phyloP scores from a whole-genome alignment of 1,284 basidiomycete species.

The Ganoderma meredithae region DNA sequence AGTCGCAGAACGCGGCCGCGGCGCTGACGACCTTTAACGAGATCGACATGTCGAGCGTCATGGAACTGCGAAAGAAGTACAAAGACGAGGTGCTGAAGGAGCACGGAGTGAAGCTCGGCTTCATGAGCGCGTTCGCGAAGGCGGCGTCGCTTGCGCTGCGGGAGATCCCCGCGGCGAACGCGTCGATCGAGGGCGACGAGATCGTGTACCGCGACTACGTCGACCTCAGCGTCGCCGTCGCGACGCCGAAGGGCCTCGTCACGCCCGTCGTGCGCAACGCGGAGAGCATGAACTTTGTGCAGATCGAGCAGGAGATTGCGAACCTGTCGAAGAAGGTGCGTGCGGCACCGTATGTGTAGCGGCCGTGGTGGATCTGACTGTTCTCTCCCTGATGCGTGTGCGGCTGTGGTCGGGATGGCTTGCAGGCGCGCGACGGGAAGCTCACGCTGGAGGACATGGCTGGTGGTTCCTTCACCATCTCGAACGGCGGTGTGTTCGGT shows the following conservation, averaged over 20 bases:
- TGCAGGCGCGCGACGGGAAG: constrained; percentile 91
- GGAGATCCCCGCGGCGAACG: constrained; percentile 96
- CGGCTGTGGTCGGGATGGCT: neutral
- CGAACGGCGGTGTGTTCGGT: constrained; percentile 98
- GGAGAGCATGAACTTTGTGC: constrained; percentile 87
- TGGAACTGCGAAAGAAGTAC: constrained; percentile 95
- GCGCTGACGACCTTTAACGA: constrained; percentile 99
- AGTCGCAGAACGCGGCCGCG: constrained; percentile 97
- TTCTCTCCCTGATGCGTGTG: neutral
- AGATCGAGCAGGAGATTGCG: constrained; percentile 94
- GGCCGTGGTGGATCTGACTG: neutral
- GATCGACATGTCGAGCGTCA: constrained; percentile 97
- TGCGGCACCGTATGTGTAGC: neutral
- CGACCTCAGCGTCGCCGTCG: constrained; percentile 94
- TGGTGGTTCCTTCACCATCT: constrained; percentile 98
- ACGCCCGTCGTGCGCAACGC: constrained; percentile 96
- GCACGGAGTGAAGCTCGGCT: constrained; percentile 96
- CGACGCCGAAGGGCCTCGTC: constrained; percentile 97
- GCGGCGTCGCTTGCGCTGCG: constrained; percentile 88
- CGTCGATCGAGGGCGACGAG: constrained; percentile 93
- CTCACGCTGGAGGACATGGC: constrained; percentile 97
- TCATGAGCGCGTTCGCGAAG: constrained; percentile 97
- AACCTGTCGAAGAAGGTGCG: constrained; percentile 89
- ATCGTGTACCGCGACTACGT: constrained; percentile 97
- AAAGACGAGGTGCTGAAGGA: constrained; percentile 94